Conservation (phyloP, 306 rosid genomes). For the Inga oerstediana region DNA sequence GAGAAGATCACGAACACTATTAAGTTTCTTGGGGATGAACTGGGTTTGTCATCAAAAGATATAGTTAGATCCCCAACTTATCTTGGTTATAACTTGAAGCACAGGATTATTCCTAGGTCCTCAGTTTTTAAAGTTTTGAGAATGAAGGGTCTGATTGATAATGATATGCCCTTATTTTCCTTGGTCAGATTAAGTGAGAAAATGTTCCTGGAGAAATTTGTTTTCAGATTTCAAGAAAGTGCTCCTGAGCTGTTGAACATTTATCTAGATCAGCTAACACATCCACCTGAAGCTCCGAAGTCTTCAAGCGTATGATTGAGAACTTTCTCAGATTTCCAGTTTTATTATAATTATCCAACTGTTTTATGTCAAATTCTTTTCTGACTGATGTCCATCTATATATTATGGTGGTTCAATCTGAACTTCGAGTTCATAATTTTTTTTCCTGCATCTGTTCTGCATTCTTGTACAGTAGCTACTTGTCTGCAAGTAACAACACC, state of each 20-base stretch:
- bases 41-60: background rate
- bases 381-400: background rate
- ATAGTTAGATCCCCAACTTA: background rate
- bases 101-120: slow-evolving; percentile 3
- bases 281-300: background rate
- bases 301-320: background rate
- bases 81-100: background rate
- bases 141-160: background rate
- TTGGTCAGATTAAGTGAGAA: background rate
- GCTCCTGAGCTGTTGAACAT: background rate
- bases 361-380: background rate
- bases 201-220: background rate
- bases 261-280: background rate
- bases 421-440: background rate
- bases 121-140: background rate
- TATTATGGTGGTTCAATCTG: background rate
- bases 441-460: too few species aligned
- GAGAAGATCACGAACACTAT: background rate
- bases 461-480: too few species aligned
- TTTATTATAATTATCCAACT: background rate
- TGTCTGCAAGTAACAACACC: too few species aligned
- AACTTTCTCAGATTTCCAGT: background rate
- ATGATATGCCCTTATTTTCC: background rate
- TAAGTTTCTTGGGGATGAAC: background rate
- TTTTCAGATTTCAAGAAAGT: background rate